Conservation (phyloP, 345 rosid genomes). For the Cardamine resedifolia region DNA sequence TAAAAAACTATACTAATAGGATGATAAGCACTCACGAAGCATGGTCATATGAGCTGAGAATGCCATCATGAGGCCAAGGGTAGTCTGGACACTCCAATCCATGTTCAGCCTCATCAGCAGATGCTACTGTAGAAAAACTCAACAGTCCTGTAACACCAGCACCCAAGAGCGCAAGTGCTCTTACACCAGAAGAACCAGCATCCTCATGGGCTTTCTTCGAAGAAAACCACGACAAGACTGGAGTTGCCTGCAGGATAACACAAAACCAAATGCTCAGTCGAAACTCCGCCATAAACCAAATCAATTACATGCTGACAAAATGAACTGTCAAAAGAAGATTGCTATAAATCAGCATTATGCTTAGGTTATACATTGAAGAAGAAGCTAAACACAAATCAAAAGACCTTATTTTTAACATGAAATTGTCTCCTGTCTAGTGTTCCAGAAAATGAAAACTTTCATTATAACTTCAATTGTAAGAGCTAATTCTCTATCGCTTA, state of each 20-base stretch:
- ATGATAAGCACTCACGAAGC: conserved; percentile 76
- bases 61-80: conserved; percentile 99
- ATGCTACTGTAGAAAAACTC: conserved; percentile 70
- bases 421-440: background rate
- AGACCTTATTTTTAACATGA: background rate
- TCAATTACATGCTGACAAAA: background rate
- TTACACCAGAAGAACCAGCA: conserved; percentile 54
- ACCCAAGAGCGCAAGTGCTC: conserved; percentile 72
- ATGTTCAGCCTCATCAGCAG: conserved; percentile 99
- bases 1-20: background rate
- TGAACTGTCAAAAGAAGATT: background rate
- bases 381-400: background rate
- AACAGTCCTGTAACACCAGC: conserved; percentile 89
- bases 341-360: background rate
- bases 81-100: conserved; percentile 80
- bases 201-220: conserved; percentile 71
- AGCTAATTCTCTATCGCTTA: background rate
- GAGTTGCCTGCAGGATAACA: conserved; percentile 52
- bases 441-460: background rate
- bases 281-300: background rate
- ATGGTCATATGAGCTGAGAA: conserved; percentile 97
- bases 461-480: background rate
- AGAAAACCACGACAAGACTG: conserved; percentile 51
- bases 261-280: conserved; percentile 20
- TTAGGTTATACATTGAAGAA: background rate